Evolutionary conservation across 2,329 filamentous ascomycete genomes (phyloP).

Genomic region (Tricladium varicosporioides): DNA sequence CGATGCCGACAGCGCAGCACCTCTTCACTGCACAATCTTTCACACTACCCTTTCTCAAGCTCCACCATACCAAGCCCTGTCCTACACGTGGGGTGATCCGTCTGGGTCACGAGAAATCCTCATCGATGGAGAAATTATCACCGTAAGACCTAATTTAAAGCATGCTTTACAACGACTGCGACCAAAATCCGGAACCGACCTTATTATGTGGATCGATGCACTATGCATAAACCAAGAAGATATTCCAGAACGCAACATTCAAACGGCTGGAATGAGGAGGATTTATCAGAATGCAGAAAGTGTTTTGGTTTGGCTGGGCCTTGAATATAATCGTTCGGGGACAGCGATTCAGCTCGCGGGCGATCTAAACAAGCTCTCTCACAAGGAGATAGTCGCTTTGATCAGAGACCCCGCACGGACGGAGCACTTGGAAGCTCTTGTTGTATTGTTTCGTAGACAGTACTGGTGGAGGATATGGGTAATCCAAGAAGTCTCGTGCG

Average conservation of each 20-base stretch:
- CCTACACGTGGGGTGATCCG: conserved; percentile 26
- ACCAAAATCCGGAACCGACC: conserved; percentile 4
- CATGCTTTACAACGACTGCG: conserved; percentile 24
- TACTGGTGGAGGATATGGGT: conserved; percentile 44
- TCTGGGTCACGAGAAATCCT: conserved; percentile 6
- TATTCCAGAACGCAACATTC: conserved; percentile 22
- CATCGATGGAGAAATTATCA: conserved; percentile 13
- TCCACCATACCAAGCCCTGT: conserved; percentile 26
- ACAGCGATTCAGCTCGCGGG: conserved; percentile 20
- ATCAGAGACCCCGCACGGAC: conserved; percentile 12
- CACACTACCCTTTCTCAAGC: conserved; percentile 20
- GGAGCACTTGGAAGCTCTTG: conserved; percentile 31
- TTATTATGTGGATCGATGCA: conserved; percentile 28
- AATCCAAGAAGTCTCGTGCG: conserved; percentile 42
- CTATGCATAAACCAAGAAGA: conserved; percentile 28
- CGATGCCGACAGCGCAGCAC: conserved; percentile 1
- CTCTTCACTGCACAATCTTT: conserved; percentile 18
- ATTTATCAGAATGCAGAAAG: conserved; percentile 25
- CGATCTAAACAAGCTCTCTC: conserved; percentile 14
- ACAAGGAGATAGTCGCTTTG: conserved; percentile 12
- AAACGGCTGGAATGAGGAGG: conserved; percentile 24
- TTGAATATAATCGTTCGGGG: conserved; percentile 10
- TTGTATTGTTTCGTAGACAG: conserved; percentile 37
- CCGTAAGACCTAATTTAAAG: conserved; percentile 21
- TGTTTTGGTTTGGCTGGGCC: conserved; percentile 26